Percentiles rank a stretch among this genome's conserved stretches.
Evolutionary conservation across 176 grass and related monocot genomes (phyloP).

Genomic region (Dactylis glomerata): DNA sequence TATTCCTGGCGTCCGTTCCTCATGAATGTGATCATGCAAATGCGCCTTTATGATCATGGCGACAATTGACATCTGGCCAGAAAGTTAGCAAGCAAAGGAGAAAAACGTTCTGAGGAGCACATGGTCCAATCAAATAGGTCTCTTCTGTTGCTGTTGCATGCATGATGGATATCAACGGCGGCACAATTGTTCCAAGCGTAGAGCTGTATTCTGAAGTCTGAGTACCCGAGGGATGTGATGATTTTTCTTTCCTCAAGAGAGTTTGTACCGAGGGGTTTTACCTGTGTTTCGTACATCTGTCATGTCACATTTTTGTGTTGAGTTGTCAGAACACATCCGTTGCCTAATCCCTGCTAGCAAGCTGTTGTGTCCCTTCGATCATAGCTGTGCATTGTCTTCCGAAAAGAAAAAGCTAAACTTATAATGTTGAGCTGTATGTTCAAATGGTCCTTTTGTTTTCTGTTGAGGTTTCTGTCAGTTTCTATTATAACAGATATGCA

Average conservation of each 20-base stretch:
- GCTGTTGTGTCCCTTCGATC: slow-evolving; percentile 8
- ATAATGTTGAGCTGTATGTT: not conserved
- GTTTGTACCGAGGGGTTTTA: slow-evolving; percentile 35
- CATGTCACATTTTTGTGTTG: slow-evolving; percentile 35
- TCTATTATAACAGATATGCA: not conserved
- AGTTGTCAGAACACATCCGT: slow-evolving; percentile 28
- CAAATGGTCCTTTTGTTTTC: not conserved
- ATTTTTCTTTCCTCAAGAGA: not conserved
- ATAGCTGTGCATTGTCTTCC: not conserved
- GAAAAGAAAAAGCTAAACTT: not conserved
- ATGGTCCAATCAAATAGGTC: not conserved
- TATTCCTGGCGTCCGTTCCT: slow-evolving; percentile 37
- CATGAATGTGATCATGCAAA: slow-evolving; percentile 26
- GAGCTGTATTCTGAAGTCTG: slow-evolving; percentile 25
- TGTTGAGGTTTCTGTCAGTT: not conserved
- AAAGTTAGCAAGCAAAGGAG: slow-evolving; percentile 1
- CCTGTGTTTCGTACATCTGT: slow-evolving; percentile 36
- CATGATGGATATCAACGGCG: slow-evolving; percentile 18
- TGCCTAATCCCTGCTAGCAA: not conserved
- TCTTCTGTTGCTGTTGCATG: slow-evolving; percentile 26
- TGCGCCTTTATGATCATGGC: not conserved
- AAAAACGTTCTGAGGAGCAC: slow-evolving; percentile 13
- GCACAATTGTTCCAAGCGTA: slow-evolving; percentile 20
- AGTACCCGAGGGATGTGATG: slow-evolving; percentile 36
- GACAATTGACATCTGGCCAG: not conserved